phyloP scores from a whole-genome alignment of 805 yeast species.

The Cyberlindnera petersonii region DNA sequence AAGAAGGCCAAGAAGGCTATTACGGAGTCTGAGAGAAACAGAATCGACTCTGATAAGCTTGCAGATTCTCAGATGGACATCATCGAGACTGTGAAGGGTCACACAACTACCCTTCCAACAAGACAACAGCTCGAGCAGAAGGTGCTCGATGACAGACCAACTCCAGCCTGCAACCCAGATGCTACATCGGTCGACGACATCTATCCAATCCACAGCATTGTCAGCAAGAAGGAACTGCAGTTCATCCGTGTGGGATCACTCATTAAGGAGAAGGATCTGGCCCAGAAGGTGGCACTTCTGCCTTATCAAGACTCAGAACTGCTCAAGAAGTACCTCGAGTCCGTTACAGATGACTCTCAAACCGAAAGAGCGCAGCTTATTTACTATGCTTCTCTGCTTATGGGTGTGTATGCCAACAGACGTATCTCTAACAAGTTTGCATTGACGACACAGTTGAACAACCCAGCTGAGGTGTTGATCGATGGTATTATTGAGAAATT shows the following conservation, averaged over 20 bases:
- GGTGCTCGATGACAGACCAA: constrained; percentile 70
- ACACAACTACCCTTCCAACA: constrained; percentile 72
- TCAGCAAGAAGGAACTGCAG: constrained; percentile 62
- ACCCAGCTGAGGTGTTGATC: constrained; percentile 68
- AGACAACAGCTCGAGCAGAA: constrained; percentile 54
- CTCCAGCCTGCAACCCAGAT: constrained; percentile 69
- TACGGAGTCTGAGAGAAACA: constrained; percentile 71
- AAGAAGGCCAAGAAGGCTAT: constrained; percentile 93
- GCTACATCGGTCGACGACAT: constrained; percentile 84
- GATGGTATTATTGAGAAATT: constrained; percentile 72
- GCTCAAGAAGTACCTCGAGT: constrained; percentile 42
- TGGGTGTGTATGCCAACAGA: constrained; percentile 77
- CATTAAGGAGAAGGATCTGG: constrained; percentile 48
- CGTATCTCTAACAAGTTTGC: constrained; percentile 56
- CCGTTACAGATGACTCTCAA: constrained; percentile 40
- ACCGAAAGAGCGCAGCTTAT: constrained; percentile 60
- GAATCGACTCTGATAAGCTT: constrained; percentile 80
- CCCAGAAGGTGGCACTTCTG: constrained; percentile 50
- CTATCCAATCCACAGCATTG: constrained; percentile 68
- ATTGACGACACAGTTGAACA: constrained; percentile 56
- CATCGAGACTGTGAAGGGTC: constrained; percentile 68
- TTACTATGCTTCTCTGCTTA: constrained; percentile 74
- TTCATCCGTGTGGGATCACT: constrained; percentile 62
- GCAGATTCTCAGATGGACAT: constrained; percentile 74
- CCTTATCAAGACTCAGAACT: constrained; percentile 61